Percentiles rank a stretch among this genome's conserved stretches.
These are phyloP conservation scores for Crithidia expoeki DNA, from an alignment of 208 protist species.

Conservation along the genomic window DNA sequence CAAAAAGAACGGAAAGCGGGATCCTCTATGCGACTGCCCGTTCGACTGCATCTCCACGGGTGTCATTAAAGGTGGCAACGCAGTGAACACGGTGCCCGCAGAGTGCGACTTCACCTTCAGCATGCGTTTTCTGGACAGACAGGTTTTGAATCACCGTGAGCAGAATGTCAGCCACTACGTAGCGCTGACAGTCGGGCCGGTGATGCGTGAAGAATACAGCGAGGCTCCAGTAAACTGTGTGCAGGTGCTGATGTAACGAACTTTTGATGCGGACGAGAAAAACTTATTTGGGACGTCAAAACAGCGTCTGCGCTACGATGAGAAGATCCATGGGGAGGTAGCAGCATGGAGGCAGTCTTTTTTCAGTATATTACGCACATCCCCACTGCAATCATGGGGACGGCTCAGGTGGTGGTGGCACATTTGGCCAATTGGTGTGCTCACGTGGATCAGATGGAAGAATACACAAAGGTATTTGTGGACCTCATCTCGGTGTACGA, in stretches of 20 bases:
- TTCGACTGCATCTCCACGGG: conserved; percentile 39
- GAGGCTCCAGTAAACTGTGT: conserved; percentile 27
- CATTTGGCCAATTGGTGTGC: conserved; percentile 47
- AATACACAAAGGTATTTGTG: conserved; percentile 4
- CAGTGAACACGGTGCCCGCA: conserved; percentile 49
- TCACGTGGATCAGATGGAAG: conserved; percentile 20
- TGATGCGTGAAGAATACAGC: conserved; percentile 39
- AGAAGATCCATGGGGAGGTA: conserved; percentile 15
- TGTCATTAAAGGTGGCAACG: conserved; percentile 49
- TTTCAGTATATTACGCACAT: conserved; percentile 48
- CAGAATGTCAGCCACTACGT: conserved; percentile 35
- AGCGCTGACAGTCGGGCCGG: conserved; percentile 20
- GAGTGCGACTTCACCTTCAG: conserved; percentile 49
- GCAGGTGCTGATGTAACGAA: conserved; percentile 7
- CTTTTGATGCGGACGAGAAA: conserved; percentile 34
- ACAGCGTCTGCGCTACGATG: conserved; percentile 9
- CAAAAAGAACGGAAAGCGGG: conserved; percentile 25
- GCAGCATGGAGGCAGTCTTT: conserved; percentile 47
- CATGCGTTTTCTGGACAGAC: conserved; percentile 25
- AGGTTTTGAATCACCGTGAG: conserved; percentile 24
- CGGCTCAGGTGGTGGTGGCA: conserved; percentile 28
- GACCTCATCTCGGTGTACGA: conserved; percentile 15
- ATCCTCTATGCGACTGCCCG: conserved; percentile 26
- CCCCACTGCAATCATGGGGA: conserved; percentile 42
- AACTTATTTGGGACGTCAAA: conserved; percentile 35